Base-by-base conservation (phyloP, 2,329 filamentous ascomycete genomes). In the Colletotrichum liaoningense region DNA sequence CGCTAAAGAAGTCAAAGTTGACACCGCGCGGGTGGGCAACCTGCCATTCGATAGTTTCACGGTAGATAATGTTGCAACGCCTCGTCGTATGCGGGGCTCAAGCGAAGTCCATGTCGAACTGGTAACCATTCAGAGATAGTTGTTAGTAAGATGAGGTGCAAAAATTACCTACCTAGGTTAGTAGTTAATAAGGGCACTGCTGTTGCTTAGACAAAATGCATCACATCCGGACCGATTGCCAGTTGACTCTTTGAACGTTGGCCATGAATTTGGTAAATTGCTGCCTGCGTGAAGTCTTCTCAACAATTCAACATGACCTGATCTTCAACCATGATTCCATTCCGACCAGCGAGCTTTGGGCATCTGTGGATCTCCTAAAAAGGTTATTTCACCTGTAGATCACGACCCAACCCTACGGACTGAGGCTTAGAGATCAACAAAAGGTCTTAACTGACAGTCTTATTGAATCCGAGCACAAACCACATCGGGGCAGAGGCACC, bases 371-470 rank as follows among this genome's bases (percentile, higher is more conserved):
- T 26, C 12, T 28, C 28, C 26, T 54, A 28, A 28, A 63, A 63
- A 63, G 28, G 33, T 28, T 56, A 56, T 14, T 56, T 22, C 8
- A 14, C 30, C 33, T 38, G 55, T 26, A 62, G 24, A 33, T 60
- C 9, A 60, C 12, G 69, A 69, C 66, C 66, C 58, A 64, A 46
- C n/a, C 6, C 8, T 57, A 24, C n/a, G 66, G 65, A 22, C 63
- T 55, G 24, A 72, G 55, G 69, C 19, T 69, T 59, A 30, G 11
- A 33, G 59, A 69, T 69, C 58, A 26, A 54, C 66, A 54, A 38
- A 22, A 22, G n/a, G 16, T 26, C 22, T 33, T 54, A 35, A 55
- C 19, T 38, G 52, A 33, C 67, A 54, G 58, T 46, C 6, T 5
- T 5, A 35, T n/a, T 58, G 56, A 38, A 63, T 46, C 33, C 54